Base-by-base conservation (phyloP, 148 eudicot genomes). In the Mesembryanthemum crystallinum region DNA sequence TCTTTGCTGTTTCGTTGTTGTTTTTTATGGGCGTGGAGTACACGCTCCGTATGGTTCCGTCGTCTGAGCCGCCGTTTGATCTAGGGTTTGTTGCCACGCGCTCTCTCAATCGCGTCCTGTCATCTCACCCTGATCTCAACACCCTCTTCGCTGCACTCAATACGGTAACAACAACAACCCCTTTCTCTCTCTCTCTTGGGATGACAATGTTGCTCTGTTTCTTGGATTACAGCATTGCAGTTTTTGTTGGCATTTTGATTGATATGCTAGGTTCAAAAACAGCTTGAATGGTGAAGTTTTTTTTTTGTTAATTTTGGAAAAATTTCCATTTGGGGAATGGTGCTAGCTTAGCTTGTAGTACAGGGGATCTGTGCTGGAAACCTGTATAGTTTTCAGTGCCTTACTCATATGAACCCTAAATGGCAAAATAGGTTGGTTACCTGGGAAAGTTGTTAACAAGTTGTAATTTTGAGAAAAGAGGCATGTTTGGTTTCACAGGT, bases 1-100 rank as follows among this genome's bases (percentile, higher is more conserved):
- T 62, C 14, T 89, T 94, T 49, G 88, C 84, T 1, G 47, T 80
- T 9, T 78, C 85, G 8, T 68, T 95, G 77, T n/a, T 92, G 64
- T 87, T 91, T 43, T 95, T 95, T 80, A 92, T 95, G 99, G 87
- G 74, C 8, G 96, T 95, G 17, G 99, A 95, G 86, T 95, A 92
- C 82, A 95, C 99, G 18, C 91, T 95, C 68, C 70, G 76, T 0
- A 95, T 95, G 99, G 79, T 95, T 12, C 97, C 99, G 0, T 33
- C 89, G 5, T 67, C 78, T 9, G 82, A 92, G 8, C 87, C 80
- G 47, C 99, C 99, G n/a, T 95, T 89, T 45, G 99, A 95, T 85
- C 77, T 92, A 35, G 99, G 99, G 0, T 95, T 95, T 71, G 78
- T 79, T 11, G 83, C 72, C 60, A 95, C 99, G 8, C 64, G 59